Base-by-base conservation (phyloP, 305 asterid genomes). In the Ilex paraguariensis region DNA sequence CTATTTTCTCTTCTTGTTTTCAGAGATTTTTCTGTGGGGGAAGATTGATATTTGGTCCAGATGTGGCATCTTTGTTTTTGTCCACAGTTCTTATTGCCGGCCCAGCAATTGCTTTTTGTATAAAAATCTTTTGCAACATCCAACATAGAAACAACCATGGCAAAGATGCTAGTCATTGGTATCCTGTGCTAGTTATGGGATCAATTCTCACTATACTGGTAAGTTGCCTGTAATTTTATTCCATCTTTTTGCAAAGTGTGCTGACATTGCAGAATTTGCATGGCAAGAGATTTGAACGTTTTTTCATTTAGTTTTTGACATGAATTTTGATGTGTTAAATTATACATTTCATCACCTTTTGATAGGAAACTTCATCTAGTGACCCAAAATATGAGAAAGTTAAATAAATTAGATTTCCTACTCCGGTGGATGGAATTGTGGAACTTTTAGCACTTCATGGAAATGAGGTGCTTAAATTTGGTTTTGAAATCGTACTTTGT, bases 31-130 rank as follows among this genome's bases (percentile, higher is more conserved):
- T 79, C 10, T 79, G 70, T 15, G 95, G 92, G 61, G 97, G 97
- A 73, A 82, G 97, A 72, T 74, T 90, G 85, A 59, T 90, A 57
- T 85, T 90, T 65, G 97, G 97, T 40, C 95, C 97, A 12, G 97
- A 90, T 51, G 90, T 75, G 56, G 66, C 86, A 59, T 82, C 95
- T 52, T 70, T 90, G 80, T 80, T 79, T 70, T 69, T 90, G 45
- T 77, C 95, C 58, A 60, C 71, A 60, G 66, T 81, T 63, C 73
- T 85, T 13, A 81, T 90, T 64, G 80, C 75, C 14, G 82, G 84
- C 60, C 95, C 97, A 2, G 80, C 87, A 28, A 57, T 81, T 46
- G 86, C 84, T 28, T 87, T 90, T 73, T 87, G 88, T 73, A 32
- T 81, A 54, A 84, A 81, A 65, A 69, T 84, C 48, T 62, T 59